Evolutionary conservation across 2,329 filamentous ascomycete genomes (phyloP).

Genomic region (Colletotrichum magnum): DNA sequence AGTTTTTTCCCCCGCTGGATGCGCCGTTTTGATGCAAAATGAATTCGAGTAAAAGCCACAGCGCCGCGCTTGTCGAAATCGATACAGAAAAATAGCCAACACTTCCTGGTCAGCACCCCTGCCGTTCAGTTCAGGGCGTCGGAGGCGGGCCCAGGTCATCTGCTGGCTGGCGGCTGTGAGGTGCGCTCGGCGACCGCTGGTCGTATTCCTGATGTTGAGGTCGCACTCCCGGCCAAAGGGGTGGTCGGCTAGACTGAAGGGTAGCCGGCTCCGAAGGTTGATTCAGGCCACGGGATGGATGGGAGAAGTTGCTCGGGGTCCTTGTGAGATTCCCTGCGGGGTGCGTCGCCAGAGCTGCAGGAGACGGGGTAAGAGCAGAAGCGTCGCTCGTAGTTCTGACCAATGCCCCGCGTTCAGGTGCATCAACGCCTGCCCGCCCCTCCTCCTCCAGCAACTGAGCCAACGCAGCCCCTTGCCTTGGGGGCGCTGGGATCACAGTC

Average conservation of each 20-base stretch:
- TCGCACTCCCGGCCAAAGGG: slow-evolving; percentile 59
- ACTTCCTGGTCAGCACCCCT: neutral
- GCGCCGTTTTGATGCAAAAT: slow-evolving; percentile 35
- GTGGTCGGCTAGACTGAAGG: slow-evolving; percentile 53
- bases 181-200: slow-evolving; percentile 14
- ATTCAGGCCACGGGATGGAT: slow-evolving; percentile 6
- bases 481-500: slow-evolving; percentile 73
- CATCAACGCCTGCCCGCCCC: slow-evolving; percentile 51
- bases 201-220: slow-evolving; percentile 51
- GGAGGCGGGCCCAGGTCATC: slow-evolving; percentile 42
- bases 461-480: slow-evolving; percentile 69
- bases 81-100: slow-evolving; percentile 21
- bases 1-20: slow-evolving; percentile 18
- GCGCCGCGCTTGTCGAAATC: slow-evolving; percentile 35
- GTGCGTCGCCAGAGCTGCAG: slow-evolving; percentile 8
- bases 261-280: slow-evolving; percentile 26
- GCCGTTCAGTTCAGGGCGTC: slow-evolving; percentile 18
- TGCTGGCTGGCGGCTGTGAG: slow-evolving; percentile 41
- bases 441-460: slow-evolving; percentile 72
- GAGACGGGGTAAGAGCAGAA: slow-evolving; percentile 31
- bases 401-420: slow-evolving; percentile 22
- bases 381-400: slow-evolving; percentile 33
- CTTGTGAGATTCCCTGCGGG: slow-evolving; percentile 17
- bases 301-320: slow-evolving; percentile 38
- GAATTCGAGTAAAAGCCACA: slow-evolving; percentile 13